These are phyloP conservation scores for Podaxis sp. DNA, from an alignment of 768 basidiomycete genomes.

Conservation along the genomic window DNA sequence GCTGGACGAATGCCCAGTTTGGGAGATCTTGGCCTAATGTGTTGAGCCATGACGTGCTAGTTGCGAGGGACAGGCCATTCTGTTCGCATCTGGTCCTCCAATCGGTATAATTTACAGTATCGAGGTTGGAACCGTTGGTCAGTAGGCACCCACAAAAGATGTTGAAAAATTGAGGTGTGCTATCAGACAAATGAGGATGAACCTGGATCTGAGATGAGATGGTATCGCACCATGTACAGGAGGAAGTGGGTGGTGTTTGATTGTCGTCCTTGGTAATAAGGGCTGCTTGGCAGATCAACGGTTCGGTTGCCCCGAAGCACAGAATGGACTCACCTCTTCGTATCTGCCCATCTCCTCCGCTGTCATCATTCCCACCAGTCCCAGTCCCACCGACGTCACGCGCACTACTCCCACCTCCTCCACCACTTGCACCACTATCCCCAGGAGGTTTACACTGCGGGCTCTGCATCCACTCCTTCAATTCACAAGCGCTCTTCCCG, in stretches of 20 bases:
- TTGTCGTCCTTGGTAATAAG: background rate
- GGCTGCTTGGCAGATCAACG: background rate
- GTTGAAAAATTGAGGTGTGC: constrained; percentile 7
- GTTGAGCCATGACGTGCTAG: background rate
- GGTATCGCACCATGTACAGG: constrained; percentile 3
- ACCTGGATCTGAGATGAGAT: background rate
- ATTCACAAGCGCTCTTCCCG: background rate
- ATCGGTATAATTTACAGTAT: background rate
- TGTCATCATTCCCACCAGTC: too few species aligned
- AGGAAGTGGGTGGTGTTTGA: background rate
- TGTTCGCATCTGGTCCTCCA: background rate
- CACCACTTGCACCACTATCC: background rate
- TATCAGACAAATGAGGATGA: background rate
- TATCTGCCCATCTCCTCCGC: background rate
- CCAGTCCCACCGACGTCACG: too few species aligned
- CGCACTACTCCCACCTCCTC: background rate
- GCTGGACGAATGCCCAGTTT: background rate
- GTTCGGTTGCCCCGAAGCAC: background rate
- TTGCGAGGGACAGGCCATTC: background rate
- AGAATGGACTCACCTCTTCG: constrained; percentile 2
- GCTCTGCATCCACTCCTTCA: background rate
- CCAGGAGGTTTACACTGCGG: background rate
- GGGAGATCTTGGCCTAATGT: background rate
- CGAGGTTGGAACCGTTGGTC: background rate
- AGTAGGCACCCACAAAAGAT: constrained; percentile 8